Conservation (phyloP, 2,329 filamentous ascomycete genomes). For the Clarireedia monteithiana region DNA sequence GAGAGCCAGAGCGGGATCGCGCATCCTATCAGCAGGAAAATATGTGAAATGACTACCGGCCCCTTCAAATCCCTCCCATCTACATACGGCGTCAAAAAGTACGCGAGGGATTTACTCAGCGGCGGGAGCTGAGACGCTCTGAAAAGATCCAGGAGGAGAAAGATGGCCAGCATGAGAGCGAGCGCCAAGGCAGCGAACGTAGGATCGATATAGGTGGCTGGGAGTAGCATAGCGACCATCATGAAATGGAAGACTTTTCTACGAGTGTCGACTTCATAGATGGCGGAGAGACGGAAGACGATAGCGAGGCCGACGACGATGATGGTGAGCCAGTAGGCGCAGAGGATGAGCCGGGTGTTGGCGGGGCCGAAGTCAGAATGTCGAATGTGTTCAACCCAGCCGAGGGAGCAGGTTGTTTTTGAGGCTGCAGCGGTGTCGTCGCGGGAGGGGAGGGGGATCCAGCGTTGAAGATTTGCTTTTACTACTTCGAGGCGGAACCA, state of each 20-base stretch:
- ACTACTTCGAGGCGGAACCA: conserved; percentile 66
- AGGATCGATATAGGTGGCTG: conserved; percentile 80
- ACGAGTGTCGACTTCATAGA: conserved; percentile 89
- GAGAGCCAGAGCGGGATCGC: conserved; percentile 91
- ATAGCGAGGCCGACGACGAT: conserved; percentile 64
- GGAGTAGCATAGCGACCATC: conserved; percentile 94
- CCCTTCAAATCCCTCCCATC: conserved; percentile 89
- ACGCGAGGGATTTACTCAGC: conserved; percentile 74
- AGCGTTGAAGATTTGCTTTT: conserved; percentile 59
- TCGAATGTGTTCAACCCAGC: conserved; percentile 60
- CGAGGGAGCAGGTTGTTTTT: conserved; percentile 39
- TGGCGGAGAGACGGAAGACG: conserved; percentile 65
- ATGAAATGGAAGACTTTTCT: conserved; percentile 97
- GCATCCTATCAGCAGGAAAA: conserved; percentile 91
- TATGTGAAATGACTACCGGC: conserved; percentile 90
- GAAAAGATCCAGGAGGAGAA: conserved; percentile 81
- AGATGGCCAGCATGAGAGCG: conserved; percentile 71
- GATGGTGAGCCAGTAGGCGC: conserved; percentile 64
- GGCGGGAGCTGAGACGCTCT: conserved; percentile 88
- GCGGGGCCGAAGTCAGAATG: conserved; percentile 60
- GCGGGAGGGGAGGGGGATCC: conserved; percentile 63
- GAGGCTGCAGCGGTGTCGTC: conserved; percentile 12
- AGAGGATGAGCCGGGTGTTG: conserved; percentile 72
- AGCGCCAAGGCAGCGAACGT: conserved; percentile 74
- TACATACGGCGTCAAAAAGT: conserved; percentile 87